Evolutionary conservation across 208 protist species (phyloP), one percentile per base, ranked within the genome.

Genomic region (Naegleria lovaniensis): DNA sequence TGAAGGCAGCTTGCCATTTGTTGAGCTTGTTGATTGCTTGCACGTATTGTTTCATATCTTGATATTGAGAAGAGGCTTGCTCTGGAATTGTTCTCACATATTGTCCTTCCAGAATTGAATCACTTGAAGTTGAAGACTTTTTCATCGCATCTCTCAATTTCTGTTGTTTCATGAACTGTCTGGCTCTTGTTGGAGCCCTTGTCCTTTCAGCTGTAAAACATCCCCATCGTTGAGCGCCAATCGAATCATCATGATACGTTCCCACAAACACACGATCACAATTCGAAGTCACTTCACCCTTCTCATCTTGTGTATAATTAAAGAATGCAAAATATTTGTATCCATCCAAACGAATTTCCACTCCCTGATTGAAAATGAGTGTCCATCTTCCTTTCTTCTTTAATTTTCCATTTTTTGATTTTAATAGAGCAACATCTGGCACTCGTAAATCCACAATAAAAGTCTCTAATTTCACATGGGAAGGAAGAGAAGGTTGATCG

Each of bases 251-350:
- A 19, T 85, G 79, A 29, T 41, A 85, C 6, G 9, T 33, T 43
- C 79, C 79, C 5, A 43, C 41, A 29, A 85, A 40, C 5, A 29
- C 41, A 15, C 25, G 2, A 29, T 19, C n/a, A 29, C 79, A 85
- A 43, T 85, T 36, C 3, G n/a, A 41, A n/a, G 58, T 75, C 5
- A 15, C 5, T 29, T 43, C 79, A 25, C 33, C 25, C 6, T 75
- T 25, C n/a, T 3, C 22, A 38, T 36, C 3, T 40, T 41, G 5
- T 25, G 79, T 43, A 29, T 85, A 85, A 11, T 85, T 43, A 40
- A 85, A 85, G n/a, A 85, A 85, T 5, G 79, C 79, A 43, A 85
- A 85, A 29, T 85, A 85, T 85, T 40, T 85, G 33, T 5, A 33
- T 29, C n/a, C n/a, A 5, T 4, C 6, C 38, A 85, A 33, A 43